Conservation (phyloP, 805 yeast genomes). For the Ogataea nakhonphanomensis region DNA sequence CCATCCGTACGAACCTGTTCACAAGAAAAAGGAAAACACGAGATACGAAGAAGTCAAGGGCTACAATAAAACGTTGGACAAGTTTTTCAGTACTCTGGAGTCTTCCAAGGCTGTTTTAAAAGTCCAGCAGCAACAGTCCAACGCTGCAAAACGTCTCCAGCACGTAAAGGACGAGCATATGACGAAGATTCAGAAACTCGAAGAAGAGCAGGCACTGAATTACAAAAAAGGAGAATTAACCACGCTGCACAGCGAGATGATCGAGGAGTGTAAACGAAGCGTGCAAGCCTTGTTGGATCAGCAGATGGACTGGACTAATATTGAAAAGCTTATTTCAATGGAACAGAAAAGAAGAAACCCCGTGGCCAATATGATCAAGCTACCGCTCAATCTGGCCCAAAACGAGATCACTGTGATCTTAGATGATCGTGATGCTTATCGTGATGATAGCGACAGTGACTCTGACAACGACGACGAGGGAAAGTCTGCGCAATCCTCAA, state of each 20-base stretch:
- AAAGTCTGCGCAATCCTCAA: conserved; percentile 11
- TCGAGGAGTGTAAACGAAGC: conserved; percentile 66
- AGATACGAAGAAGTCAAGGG: conserved; percentile 50
- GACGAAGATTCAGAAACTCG: conserved; percentile 63
- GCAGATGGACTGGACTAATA: conserved; percentile 92
- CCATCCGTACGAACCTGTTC: conserved; percentile 48
- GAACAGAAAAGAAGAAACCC: conserved; percentile 66
- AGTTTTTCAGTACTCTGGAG: conserved; percentile 80
- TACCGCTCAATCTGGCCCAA: conserved; percentile 68
- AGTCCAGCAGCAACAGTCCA: conserved; percentile 71
- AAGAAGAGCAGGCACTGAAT: conserved; percentile 59
- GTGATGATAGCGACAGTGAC: conserved; percentile 27
- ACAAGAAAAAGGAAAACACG: conserved; percentile 27
- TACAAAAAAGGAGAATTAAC: conserved; percentile 70
- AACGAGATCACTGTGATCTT: conserved; percentile 61
- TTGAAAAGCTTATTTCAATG: conserved; percentile 66
- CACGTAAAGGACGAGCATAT: conserved; percentile 72
- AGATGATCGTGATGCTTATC: conserved; percentile 41
- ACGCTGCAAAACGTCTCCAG: conserved; percentile 70
- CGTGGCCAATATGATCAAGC: conserved; percentile 57
- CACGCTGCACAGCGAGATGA: conserved; percentile 61
- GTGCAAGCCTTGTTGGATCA: conserved; percentile 68
- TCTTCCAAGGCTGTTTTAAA: conserved; percentile 72
- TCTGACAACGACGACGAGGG: conserved; percentile 28
- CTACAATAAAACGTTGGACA: conserved; percentile 79